Percentiles rank a stretch among this genome's conserved stretches.
These are phyloP conservation scores for Salvia splendens DNA, from an alignment of 257 asterid genomes.

Conservation along the genomic window DNA sequence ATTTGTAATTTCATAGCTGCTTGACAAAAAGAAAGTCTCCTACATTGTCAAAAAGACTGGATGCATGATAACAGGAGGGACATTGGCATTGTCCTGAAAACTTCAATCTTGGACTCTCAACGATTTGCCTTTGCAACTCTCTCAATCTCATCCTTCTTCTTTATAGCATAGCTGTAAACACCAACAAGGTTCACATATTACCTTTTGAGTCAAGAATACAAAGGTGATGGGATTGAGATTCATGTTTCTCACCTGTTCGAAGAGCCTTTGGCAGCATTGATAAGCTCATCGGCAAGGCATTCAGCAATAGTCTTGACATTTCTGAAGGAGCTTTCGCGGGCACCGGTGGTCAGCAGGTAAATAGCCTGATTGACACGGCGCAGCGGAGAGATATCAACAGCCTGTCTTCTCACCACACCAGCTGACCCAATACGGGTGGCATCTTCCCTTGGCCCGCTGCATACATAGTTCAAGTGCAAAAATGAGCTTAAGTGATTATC, in stretches of 20 bases:
- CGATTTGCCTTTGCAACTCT: conserved; percentile 94
- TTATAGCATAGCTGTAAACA: conserved; percentile 73
- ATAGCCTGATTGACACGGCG: conserved; percentile 62
- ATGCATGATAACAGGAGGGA: conserved; percentile 6
- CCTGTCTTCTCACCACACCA: conserved; percentile 58
- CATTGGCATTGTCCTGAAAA: conserved; percentile 7
- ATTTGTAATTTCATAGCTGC: not conserved
- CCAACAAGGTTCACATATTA: not conserved
- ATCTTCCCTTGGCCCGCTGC: conserved; percentile 52
- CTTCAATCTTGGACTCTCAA: conserved; percentile 34
- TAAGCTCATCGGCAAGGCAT: conserved; percentile 62
- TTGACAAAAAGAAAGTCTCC: not conserved
- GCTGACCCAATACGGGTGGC: conserved; percentile 63
- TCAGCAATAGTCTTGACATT: conserved; percentile 58
- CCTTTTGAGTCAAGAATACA: not conserved
- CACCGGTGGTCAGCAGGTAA: conserved; percentile 55
- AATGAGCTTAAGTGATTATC: not conserved
- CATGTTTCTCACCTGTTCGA: conserved; percentile 40
- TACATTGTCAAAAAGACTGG: not conserved
- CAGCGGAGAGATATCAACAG: conserved; percentile 61
- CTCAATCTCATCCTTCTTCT: conserved; percentile 91
- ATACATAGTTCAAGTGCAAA: not conserved
- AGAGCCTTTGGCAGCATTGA: conserved; percentile 54
- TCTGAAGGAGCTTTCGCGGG: conserved; percentile 60
- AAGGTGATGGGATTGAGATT: not conserved